A percentile compares a stretch with the other conserved stretches of the same genome.
These are phyloP conservation scores for Paragyromitra xinjiangensis DNA, from an alignment of 495 filamentous ascomycete genomes.

Conservation along the genomic window DNA sequence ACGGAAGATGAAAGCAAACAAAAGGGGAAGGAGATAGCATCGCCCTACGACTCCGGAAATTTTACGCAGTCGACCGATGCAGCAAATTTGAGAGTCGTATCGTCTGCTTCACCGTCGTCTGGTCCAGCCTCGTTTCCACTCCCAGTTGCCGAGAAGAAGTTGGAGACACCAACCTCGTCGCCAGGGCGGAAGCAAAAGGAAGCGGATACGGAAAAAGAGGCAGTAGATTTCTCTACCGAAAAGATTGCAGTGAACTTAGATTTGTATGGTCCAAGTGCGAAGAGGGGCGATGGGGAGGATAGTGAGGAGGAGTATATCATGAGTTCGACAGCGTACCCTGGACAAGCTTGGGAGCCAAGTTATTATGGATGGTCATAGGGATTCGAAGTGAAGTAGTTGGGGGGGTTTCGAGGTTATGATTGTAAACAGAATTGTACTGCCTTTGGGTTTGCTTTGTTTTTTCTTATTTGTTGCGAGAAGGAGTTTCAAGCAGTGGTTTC, in stretches of 20 bases:
- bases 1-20: not conserved
- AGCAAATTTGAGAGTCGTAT: not conserved
- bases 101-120: not conserved
- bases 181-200: constrained; percentile 2
- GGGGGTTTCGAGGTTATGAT: not conserved
- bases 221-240: constrained; percentile 50
- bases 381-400: not conserved
- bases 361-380: constrained; percentile 45
- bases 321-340: constrained; percentile 81
- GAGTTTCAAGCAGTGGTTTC: not conserved
- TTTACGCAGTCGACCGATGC: not conserved
- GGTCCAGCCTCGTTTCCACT: not conserved
- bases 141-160: not conserved
- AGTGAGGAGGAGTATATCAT: constrained; percentile 69
- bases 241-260: constrained; percentile 52
- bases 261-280: constrained; percentile 30
- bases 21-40: constrained; percentile 8
- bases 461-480: not conserved
- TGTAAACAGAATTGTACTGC: not conserved
- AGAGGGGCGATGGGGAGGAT: constrained; percentile 61
- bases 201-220: constrained; percentile 12
- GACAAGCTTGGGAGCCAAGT: constrained; percentile 79
- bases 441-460: constrained; percentile 2
- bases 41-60: constrained; percentile 19
- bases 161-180: not conserved